A percentile compares a stretch with the other conserved stretches of the same genome.
These are phyloP conservation scores for Penicillium diatomitis DNA, from an alignment of 495 filamentous ascomycete genomes.

Conservation along the genomic window DNA sequence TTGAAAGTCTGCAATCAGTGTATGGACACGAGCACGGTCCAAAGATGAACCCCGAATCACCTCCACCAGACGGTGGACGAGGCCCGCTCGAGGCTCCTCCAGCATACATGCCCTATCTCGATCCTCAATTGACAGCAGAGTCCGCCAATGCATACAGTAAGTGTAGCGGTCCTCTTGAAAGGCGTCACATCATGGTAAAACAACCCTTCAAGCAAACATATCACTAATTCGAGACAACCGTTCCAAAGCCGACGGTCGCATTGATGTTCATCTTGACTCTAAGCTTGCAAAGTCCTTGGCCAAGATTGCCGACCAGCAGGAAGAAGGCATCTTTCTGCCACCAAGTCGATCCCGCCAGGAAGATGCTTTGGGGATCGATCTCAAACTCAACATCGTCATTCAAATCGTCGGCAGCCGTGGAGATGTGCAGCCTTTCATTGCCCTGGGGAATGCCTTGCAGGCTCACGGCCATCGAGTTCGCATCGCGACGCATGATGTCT, in stretches of 20 bases:
- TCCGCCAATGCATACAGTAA: constrained; percentile 6
- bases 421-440: constrained; percentile 60
- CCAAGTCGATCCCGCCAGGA: neutral
- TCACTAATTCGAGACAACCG: too few relatives aligned
- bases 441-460: constrained; percentile 44
- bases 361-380: neutral
- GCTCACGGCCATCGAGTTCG: constrained; percentile 40
- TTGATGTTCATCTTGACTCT: constrained; percentile 16
- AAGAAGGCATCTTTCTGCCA: neutral
- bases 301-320: constrained; percentile 8
- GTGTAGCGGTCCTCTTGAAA: neutral
- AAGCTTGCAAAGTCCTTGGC: constrained; percentile 12
- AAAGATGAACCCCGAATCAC: neutral
- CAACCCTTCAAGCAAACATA: too few relatives aligned
- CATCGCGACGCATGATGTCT: constrained; percentile 49
- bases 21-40: too few relatives aligned
- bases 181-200: too few relatives aligned
- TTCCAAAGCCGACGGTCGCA: constrained; percentile 12
- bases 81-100: neutral
- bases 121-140: constrained; percentile 8
- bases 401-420: constrained; percentile 62
- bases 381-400: constrained; percentile 58
- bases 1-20: too few relatives aligned
- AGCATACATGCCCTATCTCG: constrained; percentile 7
- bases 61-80: neutral